Evolutionary conservation across 139 green algal species (phyloP), one percentile per base, ranked within the genome.

Genomic region (Auxenochlorella pyrenoidosa): DNA sequence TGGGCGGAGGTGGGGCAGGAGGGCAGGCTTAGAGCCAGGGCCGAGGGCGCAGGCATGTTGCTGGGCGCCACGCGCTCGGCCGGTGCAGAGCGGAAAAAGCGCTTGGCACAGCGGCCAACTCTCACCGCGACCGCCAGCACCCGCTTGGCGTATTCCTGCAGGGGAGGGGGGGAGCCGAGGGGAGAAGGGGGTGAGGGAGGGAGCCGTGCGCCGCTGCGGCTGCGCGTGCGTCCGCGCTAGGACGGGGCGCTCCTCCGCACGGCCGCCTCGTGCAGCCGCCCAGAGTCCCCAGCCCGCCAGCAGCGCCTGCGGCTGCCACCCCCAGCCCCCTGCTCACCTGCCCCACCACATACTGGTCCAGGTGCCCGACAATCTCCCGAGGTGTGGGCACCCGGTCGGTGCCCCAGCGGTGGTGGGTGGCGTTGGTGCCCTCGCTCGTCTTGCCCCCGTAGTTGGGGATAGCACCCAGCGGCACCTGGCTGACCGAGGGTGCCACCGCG

Each of bases 301-400:
- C 47, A n/a, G n/a, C n/a, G n/a, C n/a, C n/a, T n/a, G n/a, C n/a
- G 16, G 18, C 22, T 36, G 22, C 0, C 21, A 30, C 72, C 8
- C 21, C 40, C 22, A 3, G 19, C 21, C 38, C 0, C 12, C 72
- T 2, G 0, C 76, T 68, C 76, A 92, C 73, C 92, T 98, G 96
- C 2, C 96, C 96, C 0, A 98, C 83, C 18, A 98, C 94, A 83
- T 94, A 95, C 24, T 96, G 73, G 86, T 98, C 92, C 60, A 98
- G 92, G 30, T 86, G 70, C 30, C 44, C 88, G 44, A 96, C 93
- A 83, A 98, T 94, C 89, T 98, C 89, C 0, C 88, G 85, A 0
- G 96, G 96, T 0, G 91, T 93, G 36, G 95, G 95, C 79, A 97
- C 83, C 21, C 65, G 65, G 63, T 89, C 84, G 8, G 80, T 54